phyloP scores from a whole-genome alignment of 257 asterid species.

The Solanum rostratum region DNA sequence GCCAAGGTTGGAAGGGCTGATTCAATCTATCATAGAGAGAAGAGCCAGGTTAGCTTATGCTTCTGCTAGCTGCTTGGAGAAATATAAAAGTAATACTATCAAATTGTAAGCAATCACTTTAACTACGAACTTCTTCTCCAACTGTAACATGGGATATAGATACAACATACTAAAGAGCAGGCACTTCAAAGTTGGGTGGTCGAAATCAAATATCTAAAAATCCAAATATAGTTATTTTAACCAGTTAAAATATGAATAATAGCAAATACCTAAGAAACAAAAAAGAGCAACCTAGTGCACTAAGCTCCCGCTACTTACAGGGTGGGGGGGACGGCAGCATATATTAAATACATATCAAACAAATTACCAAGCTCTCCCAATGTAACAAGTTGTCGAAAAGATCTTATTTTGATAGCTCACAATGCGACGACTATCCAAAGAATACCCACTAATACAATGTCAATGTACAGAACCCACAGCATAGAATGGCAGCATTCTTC shows the following conservation, averaged over 20 bases:
- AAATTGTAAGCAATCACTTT: not conserved
- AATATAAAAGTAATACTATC: not conserved
- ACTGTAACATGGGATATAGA: not conserved
- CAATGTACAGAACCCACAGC: not conserved
- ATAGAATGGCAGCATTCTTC: not conserved
- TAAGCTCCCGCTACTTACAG: not conserved
- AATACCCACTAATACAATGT: not conserved
- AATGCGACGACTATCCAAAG: not conserved
- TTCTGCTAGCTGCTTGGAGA: not conserved
- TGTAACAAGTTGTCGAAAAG: not conserved
- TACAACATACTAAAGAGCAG: not conserved
- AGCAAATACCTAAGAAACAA: not conserved
- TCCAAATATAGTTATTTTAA: not conserved
- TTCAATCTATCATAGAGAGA: slow-evolving; percentile 64
- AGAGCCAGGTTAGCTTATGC: slow-evolving; percentile 2
- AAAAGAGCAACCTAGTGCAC: not conserved
- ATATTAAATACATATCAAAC: not conserved
- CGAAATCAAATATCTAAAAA: not conserved
- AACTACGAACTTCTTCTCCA: not conserved
- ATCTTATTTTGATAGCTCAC: not conserved
- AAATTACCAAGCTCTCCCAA: not conserved
- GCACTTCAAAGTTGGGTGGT: not conserved
- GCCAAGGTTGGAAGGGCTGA: slow-evolving; percentile 89
- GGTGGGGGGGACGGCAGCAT: not conserved
- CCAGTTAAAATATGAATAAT: not conserved